A percentile compares a stretch with the other conserved stretches of the same genome.
These are phyloP conservation scores for Podospora comata DNA, from an alignment of 495 filamentous ascomycete species.

Conservation along the genomic window DNA sequence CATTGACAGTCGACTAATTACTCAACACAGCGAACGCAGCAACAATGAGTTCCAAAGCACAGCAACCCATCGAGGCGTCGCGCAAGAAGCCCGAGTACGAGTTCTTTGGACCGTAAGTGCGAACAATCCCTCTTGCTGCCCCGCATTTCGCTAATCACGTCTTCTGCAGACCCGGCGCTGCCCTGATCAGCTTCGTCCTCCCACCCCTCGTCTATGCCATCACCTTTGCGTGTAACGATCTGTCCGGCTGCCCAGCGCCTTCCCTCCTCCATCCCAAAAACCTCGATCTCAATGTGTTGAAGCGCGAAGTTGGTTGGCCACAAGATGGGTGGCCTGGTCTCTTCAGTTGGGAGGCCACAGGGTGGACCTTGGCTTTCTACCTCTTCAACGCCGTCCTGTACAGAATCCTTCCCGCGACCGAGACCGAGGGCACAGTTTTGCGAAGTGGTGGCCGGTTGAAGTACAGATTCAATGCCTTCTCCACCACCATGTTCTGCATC, in stretches of 20 bases:
- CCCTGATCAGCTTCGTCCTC: constrained; percentile 70
- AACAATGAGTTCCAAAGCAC: background rate
- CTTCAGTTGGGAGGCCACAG: constrained; percentile 57
- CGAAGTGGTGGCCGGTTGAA: constrained; percentile 69
- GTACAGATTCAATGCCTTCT: constrained; percentile 92
- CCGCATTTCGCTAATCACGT: background rate
- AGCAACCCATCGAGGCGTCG: background rate
- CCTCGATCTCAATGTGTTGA: constrained; percentile 66
- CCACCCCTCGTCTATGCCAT: constrained; percentile 71
- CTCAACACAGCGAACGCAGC: background rate
- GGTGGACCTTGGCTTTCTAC: constrained; percentile 75
- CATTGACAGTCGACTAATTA: background rate
- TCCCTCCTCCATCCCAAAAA: constrained; percentile 74
- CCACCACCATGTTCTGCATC: constrained; percentile 67
- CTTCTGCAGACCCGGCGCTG: constrained; percentile 66
- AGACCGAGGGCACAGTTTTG: constrained; percentile 66
- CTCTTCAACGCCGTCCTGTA: constrained; percentile 71
- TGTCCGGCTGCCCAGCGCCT: constrained; percentile 85
- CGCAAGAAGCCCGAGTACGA: constrained; percentile 10
- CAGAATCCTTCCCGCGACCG: constrained; percentile 72
- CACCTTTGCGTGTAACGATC: constrained; percentile 85
- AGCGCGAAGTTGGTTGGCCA: constrained; percentile 77
- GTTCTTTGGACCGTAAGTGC: constrained; percentile 73
- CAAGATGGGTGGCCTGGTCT: constrained; percentile 61
- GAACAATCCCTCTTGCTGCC: background rate